Conservation (phyloP, 768 basidiomycete genomes). For the Termitomyces sp. region DNA sequence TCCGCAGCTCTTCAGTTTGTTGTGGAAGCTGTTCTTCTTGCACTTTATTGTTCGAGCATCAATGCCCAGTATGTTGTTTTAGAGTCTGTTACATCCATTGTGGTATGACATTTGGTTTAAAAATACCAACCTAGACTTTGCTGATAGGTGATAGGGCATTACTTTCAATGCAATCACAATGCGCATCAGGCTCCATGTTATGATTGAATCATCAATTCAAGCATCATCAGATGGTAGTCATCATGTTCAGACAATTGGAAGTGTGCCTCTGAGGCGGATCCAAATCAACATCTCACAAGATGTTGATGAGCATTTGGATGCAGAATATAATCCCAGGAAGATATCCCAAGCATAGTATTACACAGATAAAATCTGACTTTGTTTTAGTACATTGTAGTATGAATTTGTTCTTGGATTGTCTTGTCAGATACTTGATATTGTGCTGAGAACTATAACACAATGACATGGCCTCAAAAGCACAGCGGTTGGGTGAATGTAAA, state of each 20-base stretch:
- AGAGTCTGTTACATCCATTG: slow-evolving; percentile 10
- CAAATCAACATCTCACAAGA: slow-evolving; percentile 11
- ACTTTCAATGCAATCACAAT: slow-evolving; percentile 10
- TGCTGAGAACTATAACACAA: no score
- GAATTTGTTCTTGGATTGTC: no score
- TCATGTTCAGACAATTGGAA: slow-evolving; percentile 11
- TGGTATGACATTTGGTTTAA: neutral
- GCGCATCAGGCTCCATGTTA: slow-evolving; percentile 5
- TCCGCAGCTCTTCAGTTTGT: slow-evolving; percentile 10
- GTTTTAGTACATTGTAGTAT: no score
- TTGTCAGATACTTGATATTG: no score
- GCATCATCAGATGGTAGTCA: neutral
- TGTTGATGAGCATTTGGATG: slow-evolving; percentile 4
- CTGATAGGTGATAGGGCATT: slow-evolving; percentile 1
- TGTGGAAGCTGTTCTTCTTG: slow-evolving; percentile 7
- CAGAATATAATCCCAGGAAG: neutral
- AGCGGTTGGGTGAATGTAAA: no score
- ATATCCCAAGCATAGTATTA: neutral
- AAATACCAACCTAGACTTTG: neutral
- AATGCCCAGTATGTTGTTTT: slow-evolving; percentile 9
- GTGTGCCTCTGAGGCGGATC: slow-evolving; percentile 5
- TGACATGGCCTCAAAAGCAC: no score
- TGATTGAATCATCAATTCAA: neutral
- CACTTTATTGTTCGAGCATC: slow-evolving; percentile 8
- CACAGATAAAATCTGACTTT: no score